phyloP scores from a whole-genome alignment of 768 basidiomycete genomes.

The Tulasnella sp. region DNA sequence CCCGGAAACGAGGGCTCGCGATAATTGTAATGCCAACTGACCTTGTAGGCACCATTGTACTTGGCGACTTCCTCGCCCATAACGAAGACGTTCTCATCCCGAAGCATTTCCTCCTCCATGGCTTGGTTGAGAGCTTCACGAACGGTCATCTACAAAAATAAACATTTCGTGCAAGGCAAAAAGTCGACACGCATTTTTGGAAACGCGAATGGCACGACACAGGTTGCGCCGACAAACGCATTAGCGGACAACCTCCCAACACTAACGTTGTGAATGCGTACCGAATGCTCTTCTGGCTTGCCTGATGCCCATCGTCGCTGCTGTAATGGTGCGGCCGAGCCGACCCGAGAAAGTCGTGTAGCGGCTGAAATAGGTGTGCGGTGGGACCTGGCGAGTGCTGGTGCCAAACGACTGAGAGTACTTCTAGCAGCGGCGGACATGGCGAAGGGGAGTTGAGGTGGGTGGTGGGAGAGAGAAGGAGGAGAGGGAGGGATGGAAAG shows the following conservation, averaged over 20 bases:
- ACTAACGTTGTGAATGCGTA: background rate
- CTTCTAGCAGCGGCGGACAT: conserved; percentile 44
- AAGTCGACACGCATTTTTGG: background rate
- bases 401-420: conserved; percentile 57
- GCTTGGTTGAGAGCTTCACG: conserved; percentile 96
- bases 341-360: conserved; percentile 20
- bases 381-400: conserved; percentile 39
- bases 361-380: conserved; percentile 31
- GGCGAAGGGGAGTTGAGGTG: conserved; percentile 36
- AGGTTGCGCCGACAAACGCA: background rate
- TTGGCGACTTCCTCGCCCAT: conserved; percentile 97
- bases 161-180: background rate
- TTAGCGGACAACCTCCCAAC: background rate
- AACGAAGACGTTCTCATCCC: conserved; percentile 90
- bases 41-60: conserved; percentile 98
- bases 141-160: conserved; percentile 73
- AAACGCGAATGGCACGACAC: background rate
- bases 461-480: conserved; percentile 21
- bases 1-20: background rate
- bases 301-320: conserved; percentile 25
- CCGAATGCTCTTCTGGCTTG: background rate
- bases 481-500: no score
- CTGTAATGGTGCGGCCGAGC: background rate
- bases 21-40: conserved; percentile 28
- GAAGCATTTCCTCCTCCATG: conserved; percentile 99